Conservation (phyloP, 2,329 filamentous ascomycete species). For the Salinomyces thailandicus region DNA sequence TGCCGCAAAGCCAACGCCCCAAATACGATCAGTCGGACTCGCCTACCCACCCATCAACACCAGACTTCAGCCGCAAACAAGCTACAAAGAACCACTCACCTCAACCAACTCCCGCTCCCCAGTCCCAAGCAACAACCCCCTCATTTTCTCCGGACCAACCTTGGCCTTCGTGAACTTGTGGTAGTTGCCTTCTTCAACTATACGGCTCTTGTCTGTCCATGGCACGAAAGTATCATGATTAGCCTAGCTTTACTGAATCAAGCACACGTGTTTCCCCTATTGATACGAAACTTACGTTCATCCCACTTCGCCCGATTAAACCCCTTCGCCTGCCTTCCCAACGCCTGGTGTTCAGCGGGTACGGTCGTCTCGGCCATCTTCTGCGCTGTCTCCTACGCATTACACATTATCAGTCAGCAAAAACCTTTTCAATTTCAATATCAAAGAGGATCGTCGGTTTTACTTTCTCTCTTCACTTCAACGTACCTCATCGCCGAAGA, state of each 20-base stretch:
- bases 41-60: conserved; percentile 20
- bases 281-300: conserved; percentile 23
- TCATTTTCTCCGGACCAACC: conserved; percentile 33
- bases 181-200: conserved; percentile 49
- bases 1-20: conserved; percentile 54
- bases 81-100: conserved; percentile 31
- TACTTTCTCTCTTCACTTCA: neutral
- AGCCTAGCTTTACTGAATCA: too few relatives aligned
- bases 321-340: conserved; percentile 45
- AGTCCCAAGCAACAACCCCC: conserved; percentile 44
- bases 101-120: conserved; percentile 52
- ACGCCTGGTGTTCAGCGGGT: conserved; percentile 41
- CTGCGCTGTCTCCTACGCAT: conserved; percentile 29
- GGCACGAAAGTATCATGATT: too few relatives aligned
- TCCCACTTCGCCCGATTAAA: conserved; percentile 47
- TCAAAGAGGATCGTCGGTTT: too few relatives aligned
- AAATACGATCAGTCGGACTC: conserved; percentile 48
- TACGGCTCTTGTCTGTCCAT: conserved; percentile 40
- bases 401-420: neutral
- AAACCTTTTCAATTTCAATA: neutral
- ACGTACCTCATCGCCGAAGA: conserved; percentile 33
- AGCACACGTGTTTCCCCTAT: too few relatives aligned
- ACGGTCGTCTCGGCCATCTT: conserved; percentile 39
- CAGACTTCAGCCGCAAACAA: neutral
- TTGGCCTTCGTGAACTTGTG: conserved; percentile 47